These are phyloP conservation scores for Diaporthe helianthi DNA, from an alignment of 2,329 filamentous ascomycete species.

Conservation along the genomic window DNA sequence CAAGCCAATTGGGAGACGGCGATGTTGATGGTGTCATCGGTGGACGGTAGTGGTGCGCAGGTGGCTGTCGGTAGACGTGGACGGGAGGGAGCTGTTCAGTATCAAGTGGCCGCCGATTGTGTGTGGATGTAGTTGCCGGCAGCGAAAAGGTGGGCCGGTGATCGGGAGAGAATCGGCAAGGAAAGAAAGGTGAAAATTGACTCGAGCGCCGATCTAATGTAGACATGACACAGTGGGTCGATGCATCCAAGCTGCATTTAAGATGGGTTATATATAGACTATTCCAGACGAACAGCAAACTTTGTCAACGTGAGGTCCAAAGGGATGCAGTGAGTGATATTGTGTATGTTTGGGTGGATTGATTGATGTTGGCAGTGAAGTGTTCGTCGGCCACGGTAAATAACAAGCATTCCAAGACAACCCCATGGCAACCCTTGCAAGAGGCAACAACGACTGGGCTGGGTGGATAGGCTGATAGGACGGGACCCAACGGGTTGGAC, in stretches of 20 bases:
- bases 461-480: background rate
- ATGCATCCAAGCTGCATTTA: background rate
- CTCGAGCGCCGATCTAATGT: slow-evolving; percentile 16
- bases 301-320: background rate
- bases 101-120: background rate
- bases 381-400: no score
- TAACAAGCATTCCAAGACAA: slow-evolving; percentile 6
- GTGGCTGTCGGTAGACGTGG: background rate
- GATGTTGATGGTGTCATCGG: slow-evolving; percentile 18
- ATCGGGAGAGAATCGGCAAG: slow-evolving; percentile 21
- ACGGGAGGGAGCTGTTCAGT: background rate
- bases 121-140: slow-evolving; percentile 8
- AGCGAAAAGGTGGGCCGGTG: background rate
- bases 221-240: background rate
- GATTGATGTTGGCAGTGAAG: background rate
- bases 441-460: background rate
- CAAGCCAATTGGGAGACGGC: slow-evolving; percentile 22
- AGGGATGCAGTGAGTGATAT: background rate
- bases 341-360: background rate
- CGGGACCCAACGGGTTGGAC: slow-evolving; percentile 12
- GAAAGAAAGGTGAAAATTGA: slow-evolving; percentile 2
- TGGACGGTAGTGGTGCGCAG: no score
- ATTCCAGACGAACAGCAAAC: no score
- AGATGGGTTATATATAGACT: no score
- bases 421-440: background rate